Evolutionary conservation across 1,284 basidiomycete genomes (phyloP).

Genomic region (Vanrija sp.): DNA sequence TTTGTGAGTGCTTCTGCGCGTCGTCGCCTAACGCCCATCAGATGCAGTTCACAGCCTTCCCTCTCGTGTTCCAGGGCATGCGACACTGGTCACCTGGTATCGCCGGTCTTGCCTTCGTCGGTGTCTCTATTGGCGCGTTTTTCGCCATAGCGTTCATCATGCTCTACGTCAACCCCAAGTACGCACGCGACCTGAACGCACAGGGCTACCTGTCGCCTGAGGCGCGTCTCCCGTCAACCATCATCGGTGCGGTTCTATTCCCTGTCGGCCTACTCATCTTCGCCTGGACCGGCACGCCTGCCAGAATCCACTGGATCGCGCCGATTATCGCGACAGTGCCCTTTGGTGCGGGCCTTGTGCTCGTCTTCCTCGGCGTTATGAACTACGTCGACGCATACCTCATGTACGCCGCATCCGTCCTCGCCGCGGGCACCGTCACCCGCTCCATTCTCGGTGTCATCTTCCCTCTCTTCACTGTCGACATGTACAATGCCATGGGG

Average conservation of each 20-base stretch:
- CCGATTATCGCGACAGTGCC: conserved; percentile 61
- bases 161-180: conserved; percentile 28
- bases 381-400: conserved; percentile 62
- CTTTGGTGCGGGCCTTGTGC: conserved; percentile 53
- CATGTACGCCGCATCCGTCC: conserved; percentile 54
- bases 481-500: conserved; percentile 58
- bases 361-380: conserved; percentile 27
- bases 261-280: conserved; percentile 48
- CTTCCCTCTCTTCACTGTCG: conserved; percentile 58
- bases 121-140: conserved; percentile 59
- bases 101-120: conserved; percentile 63
- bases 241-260: conserved; percentile 57
- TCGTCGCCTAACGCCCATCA: not conserved
- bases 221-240: conserved; percentile 61
- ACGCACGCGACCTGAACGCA: conserved; percentile 13
- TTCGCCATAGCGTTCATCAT: conserved; percentile 58
- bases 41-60: conserved; percentile 46
- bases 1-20: conserved; percentile 21
- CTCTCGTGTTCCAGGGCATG: conserved; percentile 38
- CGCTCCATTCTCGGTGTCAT: conserved; percentile 59
- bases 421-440: conserved; percentile 64
- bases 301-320: conserved; percentile 58
- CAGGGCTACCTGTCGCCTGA: conserved; percentile 28
- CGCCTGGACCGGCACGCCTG: conserved; percentile 57
- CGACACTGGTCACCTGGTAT: conserved; percentile 51